Evolutionary conservation across 768 basidiomycete species (phyloP).

Genomic region (Dioszegia aurantiaca): DNA sequence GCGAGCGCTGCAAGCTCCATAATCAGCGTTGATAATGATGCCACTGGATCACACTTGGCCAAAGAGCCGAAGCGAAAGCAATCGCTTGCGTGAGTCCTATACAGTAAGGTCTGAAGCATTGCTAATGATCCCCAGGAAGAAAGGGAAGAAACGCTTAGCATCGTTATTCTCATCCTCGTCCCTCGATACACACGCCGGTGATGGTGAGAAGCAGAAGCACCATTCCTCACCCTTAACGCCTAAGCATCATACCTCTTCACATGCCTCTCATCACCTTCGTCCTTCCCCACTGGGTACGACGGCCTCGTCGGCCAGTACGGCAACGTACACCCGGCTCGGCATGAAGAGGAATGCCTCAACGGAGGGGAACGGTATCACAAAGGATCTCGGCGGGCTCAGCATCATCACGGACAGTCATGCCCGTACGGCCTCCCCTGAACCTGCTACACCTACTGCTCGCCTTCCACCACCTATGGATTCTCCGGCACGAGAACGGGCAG

Average conservation of each 20-base stretch:
- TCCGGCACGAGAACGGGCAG: conserved; percentile 17
- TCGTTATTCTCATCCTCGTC: conserved; percentile 47
- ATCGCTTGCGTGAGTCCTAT: conserved; percentile 18
- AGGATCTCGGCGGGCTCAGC: conserved; percentile 3
- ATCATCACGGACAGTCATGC: conserved; percentile 5
- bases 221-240: conserved; percentile 9
- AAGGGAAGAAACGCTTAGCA: conserved; percentile 36
- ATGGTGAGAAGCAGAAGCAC: background rate
- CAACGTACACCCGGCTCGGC: conserved; percentile 10
- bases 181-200: conserved; percentile 2
- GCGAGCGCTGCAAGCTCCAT: conserved; percentile 27
- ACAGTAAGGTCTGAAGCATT: too few relatives aligned
- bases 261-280: conserved; percentile 13
- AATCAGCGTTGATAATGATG: conserved; percentile 14
- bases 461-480: conserved; percentile 1
- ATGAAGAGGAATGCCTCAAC: conserved; percentile 9
- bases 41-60: background rate
- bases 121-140: conserved; percentile 19
- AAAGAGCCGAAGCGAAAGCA: conserved; percentile 21
- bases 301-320: conserved; percentile 28
- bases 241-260: conserved; percentile 8
- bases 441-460: conserved; percentile 6
- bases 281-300: conserved; percentile 23
- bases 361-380: background rate
- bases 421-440: conserved; percentile 25